Evolutionary conservation across 768 basidiomycete genomes (phyloP).

Genomic region (Rhizopogon roseolus): DNA sequence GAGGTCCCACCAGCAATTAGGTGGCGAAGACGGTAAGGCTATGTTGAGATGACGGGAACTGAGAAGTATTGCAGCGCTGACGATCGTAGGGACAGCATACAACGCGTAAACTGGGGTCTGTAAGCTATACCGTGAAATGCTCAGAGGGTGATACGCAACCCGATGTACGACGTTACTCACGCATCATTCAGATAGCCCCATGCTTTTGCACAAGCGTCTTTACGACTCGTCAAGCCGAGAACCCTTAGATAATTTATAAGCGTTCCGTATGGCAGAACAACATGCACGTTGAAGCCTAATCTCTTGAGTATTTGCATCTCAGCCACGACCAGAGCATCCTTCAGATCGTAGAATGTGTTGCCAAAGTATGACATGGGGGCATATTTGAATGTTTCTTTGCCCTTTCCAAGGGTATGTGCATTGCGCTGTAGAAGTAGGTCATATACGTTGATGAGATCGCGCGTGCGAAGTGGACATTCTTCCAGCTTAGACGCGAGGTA

Average conservation of each 20-base stretch:
- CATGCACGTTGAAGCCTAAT: slow-evolving; percentile 91
- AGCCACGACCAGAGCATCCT: slow-evolving; percentile 87
- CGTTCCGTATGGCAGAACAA: slow-evolving; percentile 90
- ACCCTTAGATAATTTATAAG: slow-evolving; percentile 92
- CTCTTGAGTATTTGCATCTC: slow-evolving; percentile 99
- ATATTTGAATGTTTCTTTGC: slow-evolving; percentile 53
- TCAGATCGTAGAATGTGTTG: slow-evolving; percentile 87
- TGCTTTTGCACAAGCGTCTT: slow-evolving; percentile 66
- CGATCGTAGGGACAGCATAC: slow-evolving; percentile 86
- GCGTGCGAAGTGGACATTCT: slow-evolving; percentile 86
- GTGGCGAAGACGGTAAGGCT: slow-evolving; percentile 64
- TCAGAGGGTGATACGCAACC: background rate
- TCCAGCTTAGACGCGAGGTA: slow-evolving; percentile 89
- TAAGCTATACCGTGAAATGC: slow-evolving; percentile 45
- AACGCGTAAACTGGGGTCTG: slow-evolving; percentile 92
- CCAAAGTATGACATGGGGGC: slow-evolving; percentile 88
- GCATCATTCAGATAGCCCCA: slow-evolving; percentile 98
- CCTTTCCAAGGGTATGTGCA: slow-evolving; percentile 39
- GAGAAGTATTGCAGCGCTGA: slow-evolving; percentile 85
- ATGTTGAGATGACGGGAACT: slow-evolving; percentile 68
- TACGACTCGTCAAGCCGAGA: slow-evolving; percentile 75
- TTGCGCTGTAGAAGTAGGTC: slow-evolving; percentile 82
- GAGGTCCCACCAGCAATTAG: slow-evolving; percentile 87
- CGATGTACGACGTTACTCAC: slow-evolving; percentile 45
- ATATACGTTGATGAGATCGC: slow-evolving; percentile 93